Base-by-base conservation (phyloP, 2,329 filamentous ascomycete species). In the Alternaria sp. region DNA sequence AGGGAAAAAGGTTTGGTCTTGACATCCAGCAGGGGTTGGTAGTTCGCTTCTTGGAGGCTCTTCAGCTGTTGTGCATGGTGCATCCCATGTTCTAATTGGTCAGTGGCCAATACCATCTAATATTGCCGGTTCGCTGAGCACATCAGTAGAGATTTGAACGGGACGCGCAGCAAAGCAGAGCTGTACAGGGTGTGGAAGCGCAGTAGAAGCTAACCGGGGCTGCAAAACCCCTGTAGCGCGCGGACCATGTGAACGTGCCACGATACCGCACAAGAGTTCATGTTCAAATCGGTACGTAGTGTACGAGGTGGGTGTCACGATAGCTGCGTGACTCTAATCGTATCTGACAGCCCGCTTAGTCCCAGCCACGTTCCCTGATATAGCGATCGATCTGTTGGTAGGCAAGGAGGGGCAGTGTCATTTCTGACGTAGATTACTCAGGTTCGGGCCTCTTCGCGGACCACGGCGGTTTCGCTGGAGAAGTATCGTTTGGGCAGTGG, bases 11-110 rank as follows among this genome's bases (percentile, higher is more conserved):
- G 68, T 71, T 73, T 67, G 69, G 69, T 54, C 63, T 58, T 71
- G 69, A 71, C 61, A 63, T 65, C 68, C 67, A 69, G 71, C 76
- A 75, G 71, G 70, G 71, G 58, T 74, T 63, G 58, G 64, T 68
- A 61, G 55, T 69, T 74, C 58, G 69, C 71, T 73, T 69, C 69
- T 76, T 69, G 68, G 74, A 73, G 71, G 67, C 68, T 71, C 69
- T 74, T 68, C 73, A 77, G 74, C 75, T 76, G 71, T 63, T 63
- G 71, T 55, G 67, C 65, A 72, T 68, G 65, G 61, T 60, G 21
- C 65, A 51, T 59, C 46, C 54, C 41, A 44, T 33, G 56, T 56
- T 64, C 58, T 61, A 28, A 77, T 78, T 78, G 75, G 76, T 44
- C 20, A 49, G 63, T 53, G 57, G 55, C 50, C 61, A 49, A 58